phyloP scores from a whole-genome alignment of 129 eudicot species.

The Calendula officinalis region DNA sequence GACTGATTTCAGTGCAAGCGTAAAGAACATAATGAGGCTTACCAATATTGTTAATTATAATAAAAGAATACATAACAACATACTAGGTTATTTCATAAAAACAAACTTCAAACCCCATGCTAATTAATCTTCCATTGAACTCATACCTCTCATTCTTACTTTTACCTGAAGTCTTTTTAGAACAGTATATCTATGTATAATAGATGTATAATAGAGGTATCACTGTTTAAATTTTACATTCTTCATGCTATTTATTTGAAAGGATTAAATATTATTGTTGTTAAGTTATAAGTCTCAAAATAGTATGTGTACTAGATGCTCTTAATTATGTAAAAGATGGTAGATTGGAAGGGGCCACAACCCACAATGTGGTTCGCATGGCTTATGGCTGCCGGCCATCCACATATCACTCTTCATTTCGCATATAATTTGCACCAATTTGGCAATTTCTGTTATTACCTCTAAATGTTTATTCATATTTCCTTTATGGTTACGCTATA shows the following conservation, averaged over 20 bases:
- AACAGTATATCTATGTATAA: no score
- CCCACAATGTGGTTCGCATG: constrained; percentile 35
- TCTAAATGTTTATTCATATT: not conserved
- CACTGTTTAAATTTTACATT: no score
- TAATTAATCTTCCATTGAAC: no score
- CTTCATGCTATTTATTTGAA: no score
- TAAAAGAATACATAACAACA: not conserved
- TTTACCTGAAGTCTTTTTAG: no score
- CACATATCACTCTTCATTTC: constrained; percentile 25
- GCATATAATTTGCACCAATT: not conserved
- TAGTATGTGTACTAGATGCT: not conserved
- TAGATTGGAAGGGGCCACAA: constrained; percentile 27
- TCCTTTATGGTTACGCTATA: no score
- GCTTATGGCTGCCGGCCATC: constrained; percentile 34
- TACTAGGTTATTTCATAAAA: not conserved
- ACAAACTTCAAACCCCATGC: no score
- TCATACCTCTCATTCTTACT: no score
- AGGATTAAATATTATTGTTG: no score
- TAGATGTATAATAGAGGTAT: no score
- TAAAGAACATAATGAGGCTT: not conserved
- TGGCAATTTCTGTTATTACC: not conserved
- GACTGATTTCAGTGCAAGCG: constrained; percentile 11
- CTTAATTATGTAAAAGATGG: constrained; percentile 16
- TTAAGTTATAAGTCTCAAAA: no score
- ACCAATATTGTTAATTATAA: not conserved